Evolutionary conservation across 495 filamentous ascomycete species (phyloP).

Genomic region (Penicillium dipodomyicola): DNA sequence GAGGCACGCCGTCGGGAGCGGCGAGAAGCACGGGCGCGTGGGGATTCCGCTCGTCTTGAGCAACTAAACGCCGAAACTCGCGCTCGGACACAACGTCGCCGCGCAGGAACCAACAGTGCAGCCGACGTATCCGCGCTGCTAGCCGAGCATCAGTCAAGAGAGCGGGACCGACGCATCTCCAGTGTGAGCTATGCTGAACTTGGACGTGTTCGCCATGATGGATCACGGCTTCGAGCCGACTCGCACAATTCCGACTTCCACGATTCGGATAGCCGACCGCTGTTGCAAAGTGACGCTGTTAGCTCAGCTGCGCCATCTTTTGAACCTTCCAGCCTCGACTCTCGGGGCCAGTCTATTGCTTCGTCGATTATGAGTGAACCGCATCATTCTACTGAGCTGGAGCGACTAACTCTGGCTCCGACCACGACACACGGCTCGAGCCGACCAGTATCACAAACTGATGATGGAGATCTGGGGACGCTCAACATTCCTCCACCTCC

Average conservation of each 20-base stretch:
- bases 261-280: slow-evolving; percentile 71
- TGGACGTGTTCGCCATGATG: slow-evolving; percentile 85
- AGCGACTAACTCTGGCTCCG: slow-evolving; percentile 26
- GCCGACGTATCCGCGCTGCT: slow-evolving; percentile 40
- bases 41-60: slow-evolving; percentile 62
- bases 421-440: slow-evolving; percentile 26
- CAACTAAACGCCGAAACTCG: slow-evolving; percentile 51
- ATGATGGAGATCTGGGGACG: slow-evolving; percentile 39
- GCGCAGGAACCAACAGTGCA: slow-evolving; percentile 29
- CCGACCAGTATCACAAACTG: slow-evolving; percentile 22
- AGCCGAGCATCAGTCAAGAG: slow-evolving; percentile 64
- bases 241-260: slow-evolving; percentile 74
- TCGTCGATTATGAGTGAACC: slow-evolving; percentile 36
- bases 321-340: slow-evolving; percentile 25
- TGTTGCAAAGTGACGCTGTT: slow-evolving; percentile 66
- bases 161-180: slow-evolving; percentile 72
- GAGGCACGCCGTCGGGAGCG: slow-evolving; percentile 66
- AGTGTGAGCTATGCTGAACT: slow-evolving; percentile 83
- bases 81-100: slow-evolving; percentile 20
- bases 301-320: slow-evolving; percentile 29
- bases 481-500: slow-evolving; percentile 41
- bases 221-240: slow-evolving; percentile 77
- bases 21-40: slow-evolving; percentile 65
- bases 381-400: slow-evolving; percentile 28
- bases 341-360: slow-evolving; percentile 35